A percentile compares a stretch with the other conserved stretches of the same genome.
Conservation (phyloP, 2,329 filamentous ascomycete genomes). For the Ilyonectria sp. region DNA sequence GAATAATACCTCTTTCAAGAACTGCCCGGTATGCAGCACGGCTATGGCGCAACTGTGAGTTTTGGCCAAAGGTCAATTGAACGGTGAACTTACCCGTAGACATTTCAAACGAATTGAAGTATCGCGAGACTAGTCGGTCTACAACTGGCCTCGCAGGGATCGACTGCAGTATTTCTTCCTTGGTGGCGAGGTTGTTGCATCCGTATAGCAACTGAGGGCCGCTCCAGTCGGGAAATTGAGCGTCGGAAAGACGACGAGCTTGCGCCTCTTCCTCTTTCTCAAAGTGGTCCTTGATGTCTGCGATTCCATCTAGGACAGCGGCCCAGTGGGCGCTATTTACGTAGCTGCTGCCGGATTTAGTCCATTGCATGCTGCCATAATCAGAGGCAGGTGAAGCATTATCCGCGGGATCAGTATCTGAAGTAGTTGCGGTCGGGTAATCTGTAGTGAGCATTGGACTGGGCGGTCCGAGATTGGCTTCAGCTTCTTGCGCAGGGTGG, state of each 20-base stretch:
- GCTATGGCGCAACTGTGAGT: neutral
- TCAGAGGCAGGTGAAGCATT: conserved; percentile 39
- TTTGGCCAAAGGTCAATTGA: neutral
- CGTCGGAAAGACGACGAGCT: neutral
- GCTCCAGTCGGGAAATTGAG: neutral
- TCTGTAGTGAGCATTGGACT: neutral
- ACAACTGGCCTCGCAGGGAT: conserved; percentile 52
- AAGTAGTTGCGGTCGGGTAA: neutral
- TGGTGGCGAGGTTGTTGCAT: conserved; percentile 41
- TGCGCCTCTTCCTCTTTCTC: conserved; percentile 39
- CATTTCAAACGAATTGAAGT: conserved; percentile 50
- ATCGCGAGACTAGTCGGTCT: conserved; percentile 54
- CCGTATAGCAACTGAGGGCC: conserved; percentile 53
- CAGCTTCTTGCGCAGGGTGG: neutral
- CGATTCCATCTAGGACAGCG: conserved; percentile 57
- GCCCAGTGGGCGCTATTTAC: conserved; percentile 58
- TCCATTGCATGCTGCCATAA: conserved; percentile 50
- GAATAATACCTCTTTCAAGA: neutral
- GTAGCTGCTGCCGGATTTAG: conserved; percentile 48
- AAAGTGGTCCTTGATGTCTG: conserved; percentile 56
- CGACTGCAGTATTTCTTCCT: conserved; percentile 51
- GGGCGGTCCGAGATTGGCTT: neutral
- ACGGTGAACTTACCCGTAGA: neutral
- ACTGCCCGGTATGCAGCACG: neutral
- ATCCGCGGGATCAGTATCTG: neutral